Evolutionary conservation across 192 early-diverging fungal species (phyloP).

Genomic region (Coemansia sp.): DNA sequence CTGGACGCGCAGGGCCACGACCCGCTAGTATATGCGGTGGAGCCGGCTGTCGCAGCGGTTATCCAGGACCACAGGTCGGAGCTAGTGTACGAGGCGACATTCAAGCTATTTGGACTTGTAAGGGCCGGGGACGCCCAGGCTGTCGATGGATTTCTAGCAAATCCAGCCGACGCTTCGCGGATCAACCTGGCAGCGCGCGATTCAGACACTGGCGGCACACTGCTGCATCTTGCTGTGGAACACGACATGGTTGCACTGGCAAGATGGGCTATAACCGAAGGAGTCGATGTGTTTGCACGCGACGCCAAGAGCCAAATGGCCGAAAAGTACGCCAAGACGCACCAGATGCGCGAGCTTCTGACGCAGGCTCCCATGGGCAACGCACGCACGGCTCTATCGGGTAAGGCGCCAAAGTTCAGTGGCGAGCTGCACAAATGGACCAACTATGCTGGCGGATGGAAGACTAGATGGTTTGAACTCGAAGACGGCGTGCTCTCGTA

Average conservation of each 20-base stretch:
- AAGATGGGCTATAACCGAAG: constrained; percentile 68
- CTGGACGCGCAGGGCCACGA: constrained; percentile 64
- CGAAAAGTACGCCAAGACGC: constrained; percentile 46
- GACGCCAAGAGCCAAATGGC: constrained; percentile 64
- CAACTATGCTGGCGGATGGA: constrained; percentile 82
- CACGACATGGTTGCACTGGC: constrained; percentile 66
- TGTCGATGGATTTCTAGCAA: constrained; percentile 51
- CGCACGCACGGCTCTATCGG: constrained; percentile 55
- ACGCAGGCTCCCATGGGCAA: constrained; percentile 56
- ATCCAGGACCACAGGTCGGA: constrained; percentile 62
- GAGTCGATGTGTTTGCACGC: constrained; percentile 70
- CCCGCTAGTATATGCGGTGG: constrained; percentile 51
- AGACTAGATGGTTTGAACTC: constrained; percentile 77
- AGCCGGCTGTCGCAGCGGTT: constrained; percentile 50
- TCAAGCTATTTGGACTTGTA: constrained; percentile 58
- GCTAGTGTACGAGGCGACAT: constrained; percentile 52
- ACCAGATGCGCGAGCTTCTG: constrained; percentile 58
- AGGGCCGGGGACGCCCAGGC: constrained; percentile 35
- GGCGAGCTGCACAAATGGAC: constrained; percentile 77
- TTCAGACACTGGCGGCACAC: constrained; percentile 59
- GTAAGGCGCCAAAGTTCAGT: constrained; percentile 58
- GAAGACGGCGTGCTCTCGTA: constrained; percentile 80
- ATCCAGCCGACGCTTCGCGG: constrained; percentile 57
- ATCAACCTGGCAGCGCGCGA: constrained; percentile 73
- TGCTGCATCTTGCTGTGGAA: constrained; percentile 70